Evolutionary conservation across 2,329 filamentous ascomycete species (phyloP), one percentile per base, ranked within the genome.

Genomic region (Drechslerella stenobrocha): DNA sequence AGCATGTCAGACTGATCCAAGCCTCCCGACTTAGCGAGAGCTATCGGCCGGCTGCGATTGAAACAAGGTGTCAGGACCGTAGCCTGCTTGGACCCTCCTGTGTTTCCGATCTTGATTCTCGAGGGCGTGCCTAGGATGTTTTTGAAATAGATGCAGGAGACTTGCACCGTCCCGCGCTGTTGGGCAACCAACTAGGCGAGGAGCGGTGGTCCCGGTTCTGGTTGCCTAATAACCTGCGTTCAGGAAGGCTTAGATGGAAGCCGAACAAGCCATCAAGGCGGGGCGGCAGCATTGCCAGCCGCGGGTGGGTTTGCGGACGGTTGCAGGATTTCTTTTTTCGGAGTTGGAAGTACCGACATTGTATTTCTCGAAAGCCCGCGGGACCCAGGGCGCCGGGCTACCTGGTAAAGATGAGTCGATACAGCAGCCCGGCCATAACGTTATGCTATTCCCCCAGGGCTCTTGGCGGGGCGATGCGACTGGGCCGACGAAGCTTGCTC

Each of bases 21-120:
- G 55, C 55, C 63, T 67, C 56, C 63, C 63, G 63, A 59, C 24
- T 67, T 67, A 67, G 63, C 63, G 63, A 67, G 55, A 53, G 53
- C 18, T 40, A 48, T 67, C 63, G 63, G 55, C 37, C 51, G 55
- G 63, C 32, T 50, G 63, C 55, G 63, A 67, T 67, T 50, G 55
- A 67, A 67, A 53, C 48, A 47, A 67, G 20, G 34, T 60, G 48
- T 55, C 63, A 67, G 59, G 46, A 59, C 22, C 26, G 47, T 47
- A 55, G 55, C 53, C 48, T 46, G 55, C 56, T 52, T 45, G 2
- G 6, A 26, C 48, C 44, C 55, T 55, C 63, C 63, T 67, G 53
- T 60, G 63, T 67, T 67, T 67, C 63, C 56, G 52, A 60, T 66
- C 56, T 23, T 50, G 63, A 59, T 67, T 67, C 63, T 46, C 4